Evolutionary conservation across 1,284 basidiomycete species (phyloP).

Genomic region (Cutaneotrichosporon cavernicola): DNA sequence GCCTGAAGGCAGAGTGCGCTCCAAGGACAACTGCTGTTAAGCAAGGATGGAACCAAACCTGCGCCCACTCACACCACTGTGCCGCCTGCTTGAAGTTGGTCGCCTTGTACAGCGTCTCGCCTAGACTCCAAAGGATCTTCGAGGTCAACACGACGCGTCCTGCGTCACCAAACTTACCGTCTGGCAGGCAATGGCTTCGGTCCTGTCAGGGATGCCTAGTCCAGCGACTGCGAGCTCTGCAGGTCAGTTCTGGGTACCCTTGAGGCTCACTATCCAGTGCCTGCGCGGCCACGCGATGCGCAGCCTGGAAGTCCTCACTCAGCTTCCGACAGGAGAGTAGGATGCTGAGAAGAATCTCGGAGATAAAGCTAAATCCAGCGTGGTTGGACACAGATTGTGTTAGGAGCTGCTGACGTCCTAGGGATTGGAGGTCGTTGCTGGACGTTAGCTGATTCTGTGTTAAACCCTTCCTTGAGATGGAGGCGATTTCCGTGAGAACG

Average conservation of each 20-base stretch:
- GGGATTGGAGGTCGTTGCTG: slow-evolving; percentile 18
- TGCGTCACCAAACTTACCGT: slow-evolving; percentile 6
- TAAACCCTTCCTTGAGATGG: background rate
- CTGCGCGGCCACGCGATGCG: background rate
- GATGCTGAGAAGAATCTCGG: slow-evolving; percentile 12
- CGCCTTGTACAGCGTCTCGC: background rate
- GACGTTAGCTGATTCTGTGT: background rate
- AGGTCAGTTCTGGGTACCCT: background rate
- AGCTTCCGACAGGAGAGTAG: slow-evolving; percentile 13
- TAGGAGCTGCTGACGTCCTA: slow-evolving; percentile 9
- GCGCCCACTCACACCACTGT: slow-evolving; percentile 19
- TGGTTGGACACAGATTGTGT: background rate
- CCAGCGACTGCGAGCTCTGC: slow-evolving; percentile 5
- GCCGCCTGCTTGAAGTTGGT: slow-evolving; percentile 12
- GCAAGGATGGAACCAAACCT: background rate
- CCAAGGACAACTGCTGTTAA: slow-evolving; percentile 11
- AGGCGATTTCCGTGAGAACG: slow-evolving; percentile 11
- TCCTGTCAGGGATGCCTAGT: background rate
- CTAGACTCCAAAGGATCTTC: slow-evolving; percentile 22
- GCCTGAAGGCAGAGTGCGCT: slow-evolving; percentile 11
- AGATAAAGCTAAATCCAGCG: background rate
- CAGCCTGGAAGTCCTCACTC: slow-evolving; percentile 6
- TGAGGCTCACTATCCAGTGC: slow-evolving; percentile 10
- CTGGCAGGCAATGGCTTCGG: slow-evolving; percentile 13
- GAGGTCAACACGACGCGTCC: background rate